phyloP scores from a whole-genome alignment of 2,329 filamentous ascomycete species.

The Alternaria burnsii region DNA sequence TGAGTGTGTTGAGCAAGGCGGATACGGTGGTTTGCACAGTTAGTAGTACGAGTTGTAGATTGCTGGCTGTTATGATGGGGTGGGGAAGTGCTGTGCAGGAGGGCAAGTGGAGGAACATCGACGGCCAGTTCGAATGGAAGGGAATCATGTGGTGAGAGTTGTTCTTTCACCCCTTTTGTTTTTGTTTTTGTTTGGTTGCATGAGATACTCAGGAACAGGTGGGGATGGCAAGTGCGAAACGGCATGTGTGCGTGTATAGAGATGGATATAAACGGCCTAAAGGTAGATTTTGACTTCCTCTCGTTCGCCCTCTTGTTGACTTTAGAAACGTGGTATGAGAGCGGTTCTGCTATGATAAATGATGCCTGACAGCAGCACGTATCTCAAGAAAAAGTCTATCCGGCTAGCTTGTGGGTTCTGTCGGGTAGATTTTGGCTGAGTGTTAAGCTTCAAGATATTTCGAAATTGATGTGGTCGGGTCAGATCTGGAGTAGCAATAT shows the following conservation, averaged over 20 bases:
- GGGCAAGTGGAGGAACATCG: conserved; percentile 76
- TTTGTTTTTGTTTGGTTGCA: neutral
- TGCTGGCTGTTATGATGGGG: conserved; percentile 86
- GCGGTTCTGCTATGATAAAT: neutral
- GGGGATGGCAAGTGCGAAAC: neutral
- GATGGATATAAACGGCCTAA: conserved; percentile 1
- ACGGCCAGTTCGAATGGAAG: conserved; percentile 51
- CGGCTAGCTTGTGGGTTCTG: neutral
- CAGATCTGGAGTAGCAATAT: too few relatives aligned
- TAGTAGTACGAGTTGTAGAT: conserved; percentile 70
- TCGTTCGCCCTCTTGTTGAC: neutral
- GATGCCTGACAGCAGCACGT: neutral
- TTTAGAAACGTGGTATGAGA: neutral
- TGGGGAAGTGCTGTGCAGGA: conserved; percentile 67
- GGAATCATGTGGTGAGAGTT: conserved; percentile 46
- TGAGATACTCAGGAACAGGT: neutral
- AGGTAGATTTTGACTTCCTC: neutral
- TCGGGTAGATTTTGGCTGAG: too few relatives aligned
- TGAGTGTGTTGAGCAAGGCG: conserved; percentile 74
- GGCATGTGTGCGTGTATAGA: neutral
- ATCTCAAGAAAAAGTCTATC: neutral
- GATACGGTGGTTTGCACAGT: conserved; percentile 81
- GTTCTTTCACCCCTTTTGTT: neutral
- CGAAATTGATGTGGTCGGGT: too few relatives aligned
- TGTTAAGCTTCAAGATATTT: too few relatives aligned